phyloP scores from a whole-genome alignment of 1,284 basidiomycete species.

The Cutaneotrichosporon spelunceum region DNA sequence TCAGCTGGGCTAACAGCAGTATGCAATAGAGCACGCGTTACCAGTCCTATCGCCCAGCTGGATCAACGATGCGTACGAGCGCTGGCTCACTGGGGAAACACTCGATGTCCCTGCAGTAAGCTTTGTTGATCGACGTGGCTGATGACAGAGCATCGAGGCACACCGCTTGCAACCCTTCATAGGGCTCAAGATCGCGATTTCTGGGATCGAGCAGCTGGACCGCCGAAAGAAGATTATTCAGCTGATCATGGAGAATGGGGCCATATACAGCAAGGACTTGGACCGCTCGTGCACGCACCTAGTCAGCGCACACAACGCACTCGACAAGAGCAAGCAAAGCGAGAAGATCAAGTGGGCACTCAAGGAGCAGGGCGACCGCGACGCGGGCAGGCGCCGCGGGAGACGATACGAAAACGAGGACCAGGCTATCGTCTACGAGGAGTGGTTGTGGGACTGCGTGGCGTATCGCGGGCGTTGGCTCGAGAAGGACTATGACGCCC shows the following conservation, averaged over 20 bases:
- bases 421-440: slow-evolving; percentile 46
- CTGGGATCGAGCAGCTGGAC: slow-evolving; percentile 44
- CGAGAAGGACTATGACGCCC: slow-evolving; percentile 47
- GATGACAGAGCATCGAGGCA: slow-evolving; percentile 24
- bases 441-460: slow-evolving; percentile 53
- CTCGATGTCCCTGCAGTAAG: slow-evolving; percentile 30
- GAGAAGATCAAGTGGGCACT: slow-evolving; percentile 49
- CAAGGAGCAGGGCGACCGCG: slow-evolving; percentile 33
- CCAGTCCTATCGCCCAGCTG: slow-evolving; percentile 42
- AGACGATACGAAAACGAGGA: slow-evolving; percentile 32
- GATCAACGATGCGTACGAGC: slow-evolving; percentile 36
- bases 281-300: slow-evolving; percentile 48
- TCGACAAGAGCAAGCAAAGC: slow-evolving; percentile 33
- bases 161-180: slow-evolving; percentile 39
- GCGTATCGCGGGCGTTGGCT: slow-evolving; percentile 44
- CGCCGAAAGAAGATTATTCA: slow-evolving; percentile 41
- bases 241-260: slow-evolving; percentile 39
- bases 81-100: slow-evolving; percentile 36
- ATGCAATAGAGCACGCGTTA: slow-evolving; percentile 42
- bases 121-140: not conserved
- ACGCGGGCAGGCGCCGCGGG: slow-evolving; percentile 32
- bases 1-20: slow-evolving; percentile 27
- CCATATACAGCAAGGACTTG: slow-evolving; percentile 46
- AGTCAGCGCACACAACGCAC: slow-evolving; percentile 39
- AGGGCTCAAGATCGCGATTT: slow-evolving; percentile 42